Evolutionary conservation across 2,329 filamentous ascomycete genomes (phyloP), one percentile per base, ranked within the genome.

Genomic region (Aspergillus carbonarius): DNA sequence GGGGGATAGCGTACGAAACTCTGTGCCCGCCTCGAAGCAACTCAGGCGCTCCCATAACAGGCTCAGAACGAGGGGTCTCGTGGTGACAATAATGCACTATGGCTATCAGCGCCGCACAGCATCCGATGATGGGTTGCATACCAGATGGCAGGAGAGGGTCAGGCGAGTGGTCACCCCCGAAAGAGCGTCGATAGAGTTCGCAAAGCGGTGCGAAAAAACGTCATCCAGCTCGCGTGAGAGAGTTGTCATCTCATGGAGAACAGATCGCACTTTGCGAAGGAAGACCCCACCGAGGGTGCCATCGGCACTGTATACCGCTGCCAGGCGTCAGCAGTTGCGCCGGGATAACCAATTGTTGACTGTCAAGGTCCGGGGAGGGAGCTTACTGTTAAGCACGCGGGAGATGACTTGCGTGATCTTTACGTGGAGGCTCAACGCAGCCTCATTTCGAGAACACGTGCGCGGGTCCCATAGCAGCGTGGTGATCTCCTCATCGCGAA

Each of bases 401-500:
- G 76, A 70, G 42, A 74, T 74, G 5, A 75, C 71, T 37, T 73
- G 73, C 1, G 76, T 71, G 30, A 79, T 68, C 56, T 74, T 75
- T 37, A 79, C 75, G 55, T 79, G 75, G 52, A 79, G 71, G 25
- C 68, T 71, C 25, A 79, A 60, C 4, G 74, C 74, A 27, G 71
- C 66, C 17, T 72, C 65, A 40, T 72, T 68, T 37, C 76, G 74
- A 13, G 64, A 56, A 7, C 72, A 74, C 13, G 62, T 69, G 5
- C 69, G 66, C 6, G 78, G 80, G n/a, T 71, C 72, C 12, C 80
- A 76, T 5, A 79, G 72, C 1, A 71, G 69, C 1, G 78, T 77
- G 1, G 76, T 74, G 0, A 83, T 76, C 37, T 83, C 80, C 10
- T 81, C 76, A 27, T 84, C 81, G 34, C 75, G 74, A 1, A 84